Evolutionary conservation across 805 yeast species (phyloP).

Genomic region (Candida wancherniae): DNA sequence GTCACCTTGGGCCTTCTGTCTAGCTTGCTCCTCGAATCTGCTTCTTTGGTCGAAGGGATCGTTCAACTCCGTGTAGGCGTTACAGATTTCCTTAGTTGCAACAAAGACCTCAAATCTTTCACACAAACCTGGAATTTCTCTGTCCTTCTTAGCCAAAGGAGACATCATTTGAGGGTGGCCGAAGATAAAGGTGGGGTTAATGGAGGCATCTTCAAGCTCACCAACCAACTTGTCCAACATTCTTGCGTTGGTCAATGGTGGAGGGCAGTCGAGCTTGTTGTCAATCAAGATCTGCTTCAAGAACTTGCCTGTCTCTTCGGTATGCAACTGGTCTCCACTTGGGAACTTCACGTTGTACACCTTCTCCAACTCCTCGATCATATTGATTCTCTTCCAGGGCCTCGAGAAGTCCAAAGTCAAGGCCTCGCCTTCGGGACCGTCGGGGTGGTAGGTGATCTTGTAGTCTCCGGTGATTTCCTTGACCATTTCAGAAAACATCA

Average conservation of each 20-base stretch:
- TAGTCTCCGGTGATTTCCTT: slow-evolving; percentile 90
- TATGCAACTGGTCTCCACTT: slow-evolving; percentile 90
- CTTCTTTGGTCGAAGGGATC: slow-evolving; percentile 98
- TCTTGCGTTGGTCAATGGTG: slow-evolving; percentile 94
- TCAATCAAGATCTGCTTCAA: slow-evolving; percentile 73
- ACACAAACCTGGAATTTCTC: slow-evolving; percentile 89
- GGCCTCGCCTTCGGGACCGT: slow-evolving; percentile 81
- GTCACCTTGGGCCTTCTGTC: slow-evolving; percentile 98
- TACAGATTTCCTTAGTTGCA: slow-evolving; percentile 96
- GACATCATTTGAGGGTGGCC: slow-evolving; percentile 99
- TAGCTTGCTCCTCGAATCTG: slow-evolving; percentile 98
- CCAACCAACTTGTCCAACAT: slow-evolving; percentile 98
- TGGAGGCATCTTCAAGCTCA: slow-evolving; percentile 88
- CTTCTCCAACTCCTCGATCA: slow-evolving; percentile 94
- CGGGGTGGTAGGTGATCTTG: slow-evolving; percentile 84
- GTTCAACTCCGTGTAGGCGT: slow-evolving; percentile 97
- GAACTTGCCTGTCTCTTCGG: slow-evolving; percentile 89
- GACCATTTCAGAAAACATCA: slow-evolving; percentile 94
- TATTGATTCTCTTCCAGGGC: slow-evolving; percentile 98
- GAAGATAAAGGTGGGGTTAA: slow-evolving; percentile 95
- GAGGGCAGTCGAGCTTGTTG: slow-evolving; percentile 83
- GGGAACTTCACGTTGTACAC: slow-evolving; percentile 86
- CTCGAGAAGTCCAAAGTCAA: slow-evolving; percentile 81
- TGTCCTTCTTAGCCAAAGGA: slow-evolving; percentile 94
- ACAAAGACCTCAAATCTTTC: slow-evolving; percentile 98